Evolutionary conservation across 345 rosid genomes (phyloP).

Genomic region (Odontarrhena argentea): DNA sequence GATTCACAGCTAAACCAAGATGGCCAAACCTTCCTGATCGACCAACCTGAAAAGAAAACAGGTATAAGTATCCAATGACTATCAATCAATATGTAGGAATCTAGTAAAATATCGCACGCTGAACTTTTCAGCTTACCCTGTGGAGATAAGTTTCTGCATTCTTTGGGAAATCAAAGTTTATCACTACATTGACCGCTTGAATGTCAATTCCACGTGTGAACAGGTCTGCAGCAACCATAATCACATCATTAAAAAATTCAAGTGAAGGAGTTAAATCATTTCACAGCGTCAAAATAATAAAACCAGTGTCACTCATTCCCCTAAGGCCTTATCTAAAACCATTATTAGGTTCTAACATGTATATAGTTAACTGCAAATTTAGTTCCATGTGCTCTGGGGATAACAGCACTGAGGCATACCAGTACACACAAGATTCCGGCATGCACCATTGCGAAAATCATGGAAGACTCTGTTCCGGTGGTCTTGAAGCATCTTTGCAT

Average conservation of each 20-base stretch:
- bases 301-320: neutral
- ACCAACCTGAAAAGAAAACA: constrained; percentile 60
- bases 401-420: constrained; percentile 49
- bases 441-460: constrained; percentile 96
- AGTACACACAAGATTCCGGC: constrained; percentile 95
- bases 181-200: constrained; percentile 92
- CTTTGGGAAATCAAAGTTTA: constrained; percentile 92
- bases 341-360: constrained; percentile 9
- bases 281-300: constrained; percentile 8
- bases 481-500: constrained; percentile 96
- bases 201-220: constrained; percentile 95
- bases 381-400: neutral
- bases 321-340: constrained; percentile 9
- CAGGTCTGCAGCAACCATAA: constrained; percentile 57
- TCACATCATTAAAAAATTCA: constrained; percentile 18
- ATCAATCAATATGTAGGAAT: constrained; percentile 10
- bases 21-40: constrained; percentile 96
- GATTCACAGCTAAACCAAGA: constrained; percentile 93
- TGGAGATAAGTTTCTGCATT: constrained; percentile 89
- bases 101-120: constrained; percentile 6
- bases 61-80: constrained; percentile 7
- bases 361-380: neutral
- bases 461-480: constrained; percentile 96
- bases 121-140: constrained; percentile 59
- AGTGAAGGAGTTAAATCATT: neutral